Evolutionary conservation across 192 early-diverging fungal species (phyloP), one percentile per base, ranked within the genome.

Genomic region (Allomyces macrogynus): DNA sequence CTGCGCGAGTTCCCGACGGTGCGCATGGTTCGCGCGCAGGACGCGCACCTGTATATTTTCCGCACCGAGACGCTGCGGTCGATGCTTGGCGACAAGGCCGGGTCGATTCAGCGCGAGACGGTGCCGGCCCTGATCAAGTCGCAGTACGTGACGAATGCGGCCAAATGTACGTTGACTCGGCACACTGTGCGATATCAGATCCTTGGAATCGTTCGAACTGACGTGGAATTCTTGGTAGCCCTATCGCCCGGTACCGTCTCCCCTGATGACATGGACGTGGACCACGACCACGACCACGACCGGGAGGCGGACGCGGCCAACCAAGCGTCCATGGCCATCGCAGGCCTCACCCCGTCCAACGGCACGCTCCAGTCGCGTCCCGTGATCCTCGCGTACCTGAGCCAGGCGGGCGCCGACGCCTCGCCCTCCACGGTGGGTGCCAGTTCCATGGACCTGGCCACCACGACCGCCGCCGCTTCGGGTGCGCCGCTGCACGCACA

Each of bases 31-130:
- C 80, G 87, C 60, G 78, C 96, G 67, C 84, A 88, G 66, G 91
- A 95, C 73, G 87, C 89, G 9, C 96, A 96, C 67, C 64, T 95
- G 23, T 99, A 97, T 67, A 81, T 97, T 14, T 88, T 95, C 73
- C 88, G 91, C 67, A 77, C 80, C 49, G 49, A 57, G 16, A 57
- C 49, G 49, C 16, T n/a, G 49, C 49, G 12, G 49, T 14, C 12
- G 64, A 69, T 95, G 14, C 70, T 76, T 10, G 74, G 71, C 16
- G 73, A 77, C 70, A 77, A 88, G 70, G 79, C 77, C n/a, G 88
- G 89, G 8, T 57, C 49, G 69, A 73, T 97, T 16, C 82, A 87
- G 62, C 77, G 85, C 63, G 89, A 95, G 67, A 75, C 97, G 27
- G 74, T 99, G 57, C 94, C 89, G 10, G 68, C 89, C 57, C 76